Conservation (phyloP, 345 rosid species). For the Draba incana region DNA sequence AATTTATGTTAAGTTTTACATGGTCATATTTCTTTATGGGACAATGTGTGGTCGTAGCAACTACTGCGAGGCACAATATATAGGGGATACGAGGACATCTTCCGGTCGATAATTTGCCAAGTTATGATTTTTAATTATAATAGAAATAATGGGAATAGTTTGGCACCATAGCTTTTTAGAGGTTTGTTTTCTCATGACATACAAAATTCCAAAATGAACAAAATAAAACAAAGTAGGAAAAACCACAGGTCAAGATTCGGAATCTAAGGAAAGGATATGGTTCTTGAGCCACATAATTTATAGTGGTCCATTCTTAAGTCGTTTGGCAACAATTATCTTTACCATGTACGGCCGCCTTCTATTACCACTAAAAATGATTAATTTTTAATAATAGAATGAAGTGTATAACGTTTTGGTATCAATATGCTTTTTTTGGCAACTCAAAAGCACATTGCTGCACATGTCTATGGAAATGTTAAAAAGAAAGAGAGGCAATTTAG, state of each 20-base stretch:
- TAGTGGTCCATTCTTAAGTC: slow-evolving; percentile 29
- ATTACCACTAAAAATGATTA: neutral
- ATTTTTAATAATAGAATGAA: too few species aligned
- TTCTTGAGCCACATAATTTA: slow-evolving; percentile 14
- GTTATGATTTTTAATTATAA: neutral
- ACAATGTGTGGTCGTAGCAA: slow-evolving; percentile 31
- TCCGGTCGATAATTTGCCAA: slow-evolving; percentile 16
- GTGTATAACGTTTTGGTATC: too few species aligned
- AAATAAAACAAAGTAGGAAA: slow-evolving; percentile 5
- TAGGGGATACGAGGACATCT: slow-evolving; percentile 11
- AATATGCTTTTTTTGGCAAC: too few species aligned
- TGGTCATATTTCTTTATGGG: slow-evolving; percentile 12
- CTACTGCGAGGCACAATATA: slow-evolving; percentile 15
- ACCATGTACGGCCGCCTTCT: neutral
- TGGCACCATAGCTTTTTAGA: slow-evolving; percentile 21
- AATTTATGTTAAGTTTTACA: neutral
- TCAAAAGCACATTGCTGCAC: too few species aligned
- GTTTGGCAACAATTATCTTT: slow-evolving; percentile 1
- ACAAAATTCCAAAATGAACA: slow-evolving; percentile 7
- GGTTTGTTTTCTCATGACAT: neutral
- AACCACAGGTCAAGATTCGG: slow-evolving; percentile 34
- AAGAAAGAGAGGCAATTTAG: too few species aligned
- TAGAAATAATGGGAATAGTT: neutral
- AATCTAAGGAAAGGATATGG: slow-evolving; percentile 31
- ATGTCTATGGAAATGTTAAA: too few species aligned